Evolutionary conservation across 2,329 filamentous ascomycete genomes (phyloP).

Genomic region (Pestalotiopsis sp.): DNA sequence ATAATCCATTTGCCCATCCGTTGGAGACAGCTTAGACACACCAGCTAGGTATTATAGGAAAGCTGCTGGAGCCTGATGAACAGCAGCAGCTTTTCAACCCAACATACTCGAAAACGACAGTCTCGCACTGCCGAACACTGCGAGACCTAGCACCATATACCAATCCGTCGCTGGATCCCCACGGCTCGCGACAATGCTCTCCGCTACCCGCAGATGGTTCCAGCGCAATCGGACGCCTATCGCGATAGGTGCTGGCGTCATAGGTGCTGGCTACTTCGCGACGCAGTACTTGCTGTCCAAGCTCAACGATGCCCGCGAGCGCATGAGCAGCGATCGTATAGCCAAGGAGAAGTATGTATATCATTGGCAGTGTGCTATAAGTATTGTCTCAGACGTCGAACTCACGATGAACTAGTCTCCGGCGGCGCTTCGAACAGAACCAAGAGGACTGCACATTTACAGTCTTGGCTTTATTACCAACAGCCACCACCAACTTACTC

Average conservation of each 20-base stretch:
- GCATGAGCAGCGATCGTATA: constrained; percentile 94
- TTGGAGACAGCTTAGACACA: background rate
- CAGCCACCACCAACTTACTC: constrained; percentile 86
- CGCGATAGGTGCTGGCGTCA: constrained; percentile 82
- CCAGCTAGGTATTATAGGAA: background rate
- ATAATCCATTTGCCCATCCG: background rate
- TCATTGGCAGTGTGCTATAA: background rate
- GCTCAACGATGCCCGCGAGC: constrained; percentile 90
- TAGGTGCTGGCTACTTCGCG: constrained; percentile 88
- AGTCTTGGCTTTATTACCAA: constrained; percentile 91
- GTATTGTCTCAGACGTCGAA: background rate
- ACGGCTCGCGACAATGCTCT: constrained; percentile 50
- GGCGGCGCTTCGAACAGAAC: constrained; percentile 96
- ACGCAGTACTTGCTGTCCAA: constrained; percentile 92
- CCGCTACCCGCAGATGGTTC: constrained; percentile 85
- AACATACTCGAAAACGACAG: background rate
- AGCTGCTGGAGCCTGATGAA: background rate
- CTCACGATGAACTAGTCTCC: constrained; percentile 61
- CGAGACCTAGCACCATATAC: background rate
- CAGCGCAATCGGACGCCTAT: constrained; percentile 88
- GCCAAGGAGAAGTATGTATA: constrained; percentile 86
- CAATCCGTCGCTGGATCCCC: background rate
- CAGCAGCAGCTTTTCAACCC: background rate
- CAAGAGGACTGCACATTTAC: constrained; percentile 99
- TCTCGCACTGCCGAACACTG: background rate